Conservation (phyloP, 208 protist species). For the Crithidia bombi region DNA sequence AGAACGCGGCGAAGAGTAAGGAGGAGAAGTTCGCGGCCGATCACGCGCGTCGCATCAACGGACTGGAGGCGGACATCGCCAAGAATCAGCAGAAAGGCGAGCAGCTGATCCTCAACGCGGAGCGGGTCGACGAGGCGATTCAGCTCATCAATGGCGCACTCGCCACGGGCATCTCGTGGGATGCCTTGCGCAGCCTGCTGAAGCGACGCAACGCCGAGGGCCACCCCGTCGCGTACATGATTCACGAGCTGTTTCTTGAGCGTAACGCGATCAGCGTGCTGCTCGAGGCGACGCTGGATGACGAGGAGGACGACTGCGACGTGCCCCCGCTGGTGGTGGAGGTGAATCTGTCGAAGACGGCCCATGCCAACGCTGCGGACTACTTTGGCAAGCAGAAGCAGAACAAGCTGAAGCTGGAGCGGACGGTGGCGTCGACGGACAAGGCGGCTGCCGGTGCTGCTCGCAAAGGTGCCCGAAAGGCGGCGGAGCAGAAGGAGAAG, state of each 20-base stretch:
- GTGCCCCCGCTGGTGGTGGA: constrained; percentile 78
- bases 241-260: constrained; percentile 93
- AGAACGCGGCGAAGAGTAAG: constrained; percentile 82
- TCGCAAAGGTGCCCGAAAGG: constrained; percentile 57
- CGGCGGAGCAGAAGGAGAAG: constrained; percentile 71
- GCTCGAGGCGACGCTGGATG: constrained; percentile 65
- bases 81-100: constrained; percentile 76
- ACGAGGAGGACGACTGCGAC: constrained; percentile 69
- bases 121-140: constrained; percentile 92
- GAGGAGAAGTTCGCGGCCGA: constrained; percentile 91
- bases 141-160: constrained; percentile 84
- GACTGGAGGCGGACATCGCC: constrained; percentile 67
- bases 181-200: constrained; percentile 68
- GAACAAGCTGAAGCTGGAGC: constrained; percentile 83
- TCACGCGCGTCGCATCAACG: constrained; percentile 85
- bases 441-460: constrained; percentile 89
- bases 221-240: constrained; percentile 92
- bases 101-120: constrained; percentile 85
- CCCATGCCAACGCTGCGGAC: constrained; percentile 93
- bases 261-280: constrained; percentile 86
- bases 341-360: constrained; percentile 92
- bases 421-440: constrained; percentile 76
- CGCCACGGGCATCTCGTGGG: constrained; percentile 88
- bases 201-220: constrained; percentile 87
- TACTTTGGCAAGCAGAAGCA: constrained; percentile 93